Percentiles rank a stretch among this genome's conserved stretches.
phyloP scores from a whole-genome alignment of 495 filamentous ascomycete species.

The Xylona heveae region DNA sequence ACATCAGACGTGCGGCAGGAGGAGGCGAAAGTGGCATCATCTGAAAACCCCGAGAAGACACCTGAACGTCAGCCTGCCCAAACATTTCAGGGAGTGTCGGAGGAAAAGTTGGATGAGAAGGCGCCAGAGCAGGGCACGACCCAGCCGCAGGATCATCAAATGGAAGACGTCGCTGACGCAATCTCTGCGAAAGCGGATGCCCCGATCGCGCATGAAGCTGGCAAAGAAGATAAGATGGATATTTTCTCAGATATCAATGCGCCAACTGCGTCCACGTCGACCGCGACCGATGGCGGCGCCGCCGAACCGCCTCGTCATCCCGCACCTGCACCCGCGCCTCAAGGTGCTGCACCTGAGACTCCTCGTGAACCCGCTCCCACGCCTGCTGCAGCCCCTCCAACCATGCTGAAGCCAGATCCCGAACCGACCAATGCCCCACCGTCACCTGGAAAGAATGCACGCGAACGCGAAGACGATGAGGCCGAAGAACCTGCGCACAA shows the following conservation, averaged over 20 bases:
- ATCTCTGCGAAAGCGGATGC: too few relatives aligned
- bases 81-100: too few relatives aligned
- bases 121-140: too few relatives aligned
- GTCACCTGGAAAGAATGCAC: conserved; percentile 35
- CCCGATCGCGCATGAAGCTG: too few relatives aligned
- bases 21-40: too few relatives aligned
- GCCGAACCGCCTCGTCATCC: conserved; percentile 8
- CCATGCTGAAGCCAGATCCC: conserved; percentile 4
- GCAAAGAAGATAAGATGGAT: conserved; percentile 1
- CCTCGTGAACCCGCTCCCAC: conserved; percentile 1
- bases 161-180: too few relatives aligned
- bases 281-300: conserved; percentile 2
- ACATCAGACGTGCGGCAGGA: neutral
- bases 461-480: conserved; percentile 51
- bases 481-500: conserved; percentile 57
- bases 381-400: neutral
- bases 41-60: too few relatives aligned
- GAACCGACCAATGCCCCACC: conserved; percentile 9
- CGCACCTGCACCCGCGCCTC: conserved; percentile 7
- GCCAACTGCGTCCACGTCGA: conserved; percentile 3
- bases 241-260: neutral
- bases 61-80: too few relatives aligned
- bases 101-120: too few relatives aligned
- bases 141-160: too few relatives aligned
- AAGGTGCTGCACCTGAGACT: conserved; percentile 5